Conservation (phyloP, 306 rosid species). For the Vigna hirtella region DNA sequence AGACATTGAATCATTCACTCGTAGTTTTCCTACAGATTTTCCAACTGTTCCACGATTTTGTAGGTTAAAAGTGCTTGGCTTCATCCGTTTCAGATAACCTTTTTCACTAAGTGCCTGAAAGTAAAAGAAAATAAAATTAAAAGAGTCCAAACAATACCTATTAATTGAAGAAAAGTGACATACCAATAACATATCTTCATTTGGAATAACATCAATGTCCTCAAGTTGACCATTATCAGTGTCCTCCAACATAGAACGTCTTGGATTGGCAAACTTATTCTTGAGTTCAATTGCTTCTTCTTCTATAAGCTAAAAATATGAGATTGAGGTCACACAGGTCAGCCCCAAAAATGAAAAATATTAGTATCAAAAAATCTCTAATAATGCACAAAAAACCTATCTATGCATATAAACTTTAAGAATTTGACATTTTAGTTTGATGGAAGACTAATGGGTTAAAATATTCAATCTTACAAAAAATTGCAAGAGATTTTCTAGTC, state of each 20-base stretch:
- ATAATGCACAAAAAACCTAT: background rate
- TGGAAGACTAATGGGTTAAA: too few relatives aligned
- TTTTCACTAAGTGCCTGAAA: conserved; percentile 92
- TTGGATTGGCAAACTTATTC: conserved; percentile 78
- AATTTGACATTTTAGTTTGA: too few relatives aligned
- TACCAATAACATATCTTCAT: conserved; percentile 96
- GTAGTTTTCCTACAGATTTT: conserved; percentile 96
- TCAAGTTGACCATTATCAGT: conserved; percentile 89
- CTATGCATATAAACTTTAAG: background rate
- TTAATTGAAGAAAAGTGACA: conserved; percentile 13
- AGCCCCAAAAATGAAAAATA: conserved; percentile 9
- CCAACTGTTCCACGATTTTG: conserved; percentile 98
- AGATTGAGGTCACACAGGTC: conserved; percentile 31
- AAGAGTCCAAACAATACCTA: conserved; percentile 15
- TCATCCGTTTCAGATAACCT: conserved; percentile 97
- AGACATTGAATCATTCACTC: conserved; percentile 94
- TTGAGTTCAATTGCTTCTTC: conserved; percentile 90
- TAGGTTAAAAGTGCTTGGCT: conserved; percentile 85
- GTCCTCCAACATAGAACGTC: conserved; percentile 88
- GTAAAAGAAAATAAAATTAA: conserved; percentile 34
- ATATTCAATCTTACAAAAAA: too few relatives aligned
- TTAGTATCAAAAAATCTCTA: conserved; percentile 15
- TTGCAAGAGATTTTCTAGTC: too few relatives aligned
- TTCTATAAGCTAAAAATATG: conserved; percentile 66
- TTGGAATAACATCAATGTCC: conserved; percentile 96